A percentile compares a stretch with the other conserved stretches of the same genome.
Evolutionary conservation across 73 alveolate genomes (phyloP).

Genomic region (Tetrahymena elliotti): DNA sequence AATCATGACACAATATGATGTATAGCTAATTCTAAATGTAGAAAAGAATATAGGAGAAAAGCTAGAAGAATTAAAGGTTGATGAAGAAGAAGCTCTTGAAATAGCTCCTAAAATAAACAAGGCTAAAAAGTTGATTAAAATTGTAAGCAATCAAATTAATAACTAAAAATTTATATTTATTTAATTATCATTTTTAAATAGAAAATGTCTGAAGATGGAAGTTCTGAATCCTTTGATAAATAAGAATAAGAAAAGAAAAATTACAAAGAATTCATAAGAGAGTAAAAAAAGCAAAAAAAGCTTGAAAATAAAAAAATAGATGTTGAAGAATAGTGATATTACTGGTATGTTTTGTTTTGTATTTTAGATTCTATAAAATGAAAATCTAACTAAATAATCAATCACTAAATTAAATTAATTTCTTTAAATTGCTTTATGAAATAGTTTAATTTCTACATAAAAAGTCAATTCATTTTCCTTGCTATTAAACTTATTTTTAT

Average conservation of each 20-base stretch:
- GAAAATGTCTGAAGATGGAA: conserved; percentile 37
- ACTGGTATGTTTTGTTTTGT: too few species aligned
- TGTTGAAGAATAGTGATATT: background rate
- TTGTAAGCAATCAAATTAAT: background rate
- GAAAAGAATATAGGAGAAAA: conserved; percentile 74
- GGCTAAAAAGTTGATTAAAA: conserved; percentile 7
- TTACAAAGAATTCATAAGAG: conserved; percentile 7
- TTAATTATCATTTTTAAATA: background rate
- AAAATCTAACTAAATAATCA: too few species aligned
- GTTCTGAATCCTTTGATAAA: conserved; percentile 16
- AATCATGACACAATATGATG: conserved; percentile 89
- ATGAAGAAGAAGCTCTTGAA: conserved; percentile 54
- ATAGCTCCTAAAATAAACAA: conserved; percentile 7
- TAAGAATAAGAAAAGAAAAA: conserved; percentile 6
- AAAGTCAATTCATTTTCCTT: too few species aligned
- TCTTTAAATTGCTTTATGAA: too few species aligned
- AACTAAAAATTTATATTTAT: background rate
- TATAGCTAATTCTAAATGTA: conserved; percentile 66
- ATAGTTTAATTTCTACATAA: too few species aligned
- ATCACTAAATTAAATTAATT: too few species aligned
- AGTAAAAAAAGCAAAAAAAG: background rate
- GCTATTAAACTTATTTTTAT: too few species aligned
- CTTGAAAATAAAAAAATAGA: background rate
- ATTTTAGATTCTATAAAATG: background rate
- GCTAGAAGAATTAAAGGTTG: conserved; percentile 60